Base-by-base conservation (phyloP, 129 eudicot genomes). In the Smallanthus sonchifolius region DNA sequence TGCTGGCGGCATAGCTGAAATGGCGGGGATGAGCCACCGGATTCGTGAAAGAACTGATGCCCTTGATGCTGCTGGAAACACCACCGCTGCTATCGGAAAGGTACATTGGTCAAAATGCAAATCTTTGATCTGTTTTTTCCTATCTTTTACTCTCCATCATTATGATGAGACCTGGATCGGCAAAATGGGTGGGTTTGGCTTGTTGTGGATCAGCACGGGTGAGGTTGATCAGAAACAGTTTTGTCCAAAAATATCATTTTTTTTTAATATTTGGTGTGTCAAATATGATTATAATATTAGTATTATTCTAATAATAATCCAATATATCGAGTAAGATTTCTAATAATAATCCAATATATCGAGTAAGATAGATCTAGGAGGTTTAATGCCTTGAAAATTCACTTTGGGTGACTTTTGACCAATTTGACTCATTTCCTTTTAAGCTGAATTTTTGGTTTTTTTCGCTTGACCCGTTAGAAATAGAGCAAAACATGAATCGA, bases 21-120 rank as follows among this genome's bases (percentile, higher is more conserved):
- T 88, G 97, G 97, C 97, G 5, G 95, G 97, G 15, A 88, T 91
- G 97, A 88, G 95, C 72, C 91, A 86, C 85, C 81, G 77, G 17
- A 88, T 88, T 70, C 87, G 97, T 49, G 95, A 91, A 79, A 83
- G 95, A 68, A 91, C 92, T 30, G 91, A 83, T 79, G 97, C 97
- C 24, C 97, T 91, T 74, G 95, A 91, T 79, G 95, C 97, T 55
- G 97, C 92, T 7, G 95, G 97, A 65, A 91, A 91, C 83, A 91
- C 95, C 69, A 91, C 97, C 66, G 95, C 95, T 10, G 95, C 95
- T 57, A 88, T 91, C 14, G 92, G 95, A 65, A 91, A 91, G 95
- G 95, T 88, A 77, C 55, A 30, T 20, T 8, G 6, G 55, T 63
- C 30, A 62, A 74, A 35, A 60, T 74, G 2, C 72, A 45, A 65